A percentile compares a stretch with the other conserved stretches of the same genome.
phyloP scores from a whole-genome alignment of 2,329 filamentous ascomycete genomes.

The Penicillium decumbens region DNA sequence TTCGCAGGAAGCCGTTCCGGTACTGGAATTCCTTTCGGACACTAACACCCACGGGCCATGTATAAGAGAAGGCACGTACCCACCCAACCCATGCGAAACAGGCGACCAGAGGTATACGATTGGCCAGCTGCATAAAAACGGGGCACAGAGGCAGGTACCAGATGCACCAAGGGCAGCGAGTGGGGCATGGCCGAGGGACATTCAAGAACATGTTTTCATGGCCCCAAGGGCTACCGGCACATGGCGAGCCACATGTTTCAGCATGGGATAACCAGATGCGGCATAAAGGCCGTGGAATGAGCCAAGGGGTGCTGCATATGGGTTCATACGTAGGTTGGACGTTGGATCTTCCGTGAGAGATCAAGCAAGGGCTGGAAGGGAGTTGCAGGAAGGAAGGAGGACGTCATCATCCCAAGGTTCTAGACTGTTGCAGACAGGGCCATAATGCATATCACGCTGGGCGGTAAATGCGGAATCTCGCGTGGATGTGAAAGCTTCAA shows the following conservation, averaged over 20 bases:
- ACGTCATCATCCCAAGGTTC: constrained; percentile 11
- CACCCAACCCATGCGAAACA: constrained; percentile 16
- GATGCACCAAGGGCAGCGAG: constrained; percentile 9
- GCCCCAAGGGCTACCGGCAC: constrained; percentile 9
- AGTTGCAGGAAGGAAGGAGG: background rate
- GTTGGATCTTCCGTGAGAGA: constrained; percentile 11
- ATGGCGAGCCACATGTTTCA: constrained; percentile 25
- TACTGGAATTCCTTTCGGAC: constrained; percentile 10
- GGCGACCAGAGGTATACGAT: constrained; percentile 17
- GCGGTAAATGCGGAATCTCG: constrained; percentile 19
- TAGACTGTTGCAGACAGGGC: constrained; percentile 4
- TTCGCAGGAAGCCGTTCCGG: constrained; percentile 17
- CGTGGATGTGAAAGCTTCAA: constrained; percentile 11
- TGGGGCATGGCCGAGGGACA: background rate
- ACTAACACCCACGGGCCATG: constrained; percentile 4
- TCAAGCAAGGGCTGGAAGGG: constrained; percentile 16
- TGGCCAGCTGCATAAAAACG: constrained; percentile 15
- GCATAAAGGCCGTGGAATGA: constrained; percentile 18
- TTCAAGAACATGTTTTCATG: constrained; percentile 5
- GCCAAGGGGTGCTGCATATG: constrained; percentile 13
- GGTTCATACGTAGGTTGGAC: constrained; percentile 6
- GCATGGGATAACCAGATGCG: constrained; percentile 9
- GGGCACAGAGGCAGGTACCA: constrained; percentile 18
- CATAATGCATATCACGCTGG: background rate
- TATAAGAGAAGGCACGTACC: constrained; percentile 15